Evolutionary conservation across 345 rosid species (phyloP).

Genomic region (Salix viminalis): DNA sequence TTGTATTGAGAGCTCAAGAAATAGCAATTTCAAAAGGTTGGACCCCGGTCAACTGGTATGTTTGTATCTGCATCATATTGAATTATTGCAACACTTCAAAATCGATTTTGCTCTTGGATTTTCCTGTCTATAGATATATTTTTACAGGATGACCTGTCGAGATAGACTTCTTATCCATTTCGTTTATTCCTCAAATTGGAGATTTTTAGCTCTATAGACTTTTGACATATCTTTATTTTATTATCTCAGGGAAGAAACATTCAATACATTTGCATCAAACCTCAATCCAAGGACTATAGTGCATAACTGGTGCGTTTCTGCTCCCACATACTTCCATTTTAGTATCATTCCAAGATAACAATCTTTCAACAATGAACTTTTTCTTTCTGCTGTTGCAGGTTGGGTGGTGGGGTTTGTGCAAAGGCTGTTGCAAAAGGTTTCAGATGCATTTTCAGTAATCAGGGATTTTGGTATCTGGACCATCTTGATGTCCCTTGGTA

Average conservation of each 20-base stretch:
- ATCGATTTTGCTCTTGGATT: neutral
- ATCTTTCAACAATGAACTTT: neutral
- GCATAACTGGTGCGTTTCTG: constrained; percentile 69
- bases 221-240: constrained; percentile 11
- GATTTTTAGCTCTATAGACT: neutral
- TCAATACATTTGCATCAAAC: constrained; percentile 53
- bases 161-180: neutral
- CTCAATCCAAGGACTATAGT: constrained; percentile 82
- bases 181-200: neutral
- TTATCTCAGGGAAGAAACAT: constrained; percentile 77
- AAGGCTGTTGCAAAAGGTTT: constrained; percentile 83
- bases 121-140: neutral
- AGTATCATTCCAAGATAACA: neutral
- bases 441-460: constrained; percentile 84
- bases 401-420: constrained; percentile 79
- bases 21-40: constrained; percentile 68
- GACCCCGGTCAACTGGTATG: constrained; percentile 89
- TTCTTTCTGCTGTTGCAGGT: constrained; percentile 37
- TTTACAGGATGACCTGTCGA: neutral
- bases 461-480: constrained; percentile 87
- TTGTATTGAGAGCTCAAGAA: constrained; percentile 76
- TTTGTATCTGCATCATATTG: neutral
- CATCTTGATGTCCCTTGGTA: constrained; percentile 88
- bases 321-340: neutral
- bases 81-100: neutral